Evolutionary conservation across 1,284 basidiomycete species (phyloP).

Genomic region (Ceratobasidium sp.): DNA sequence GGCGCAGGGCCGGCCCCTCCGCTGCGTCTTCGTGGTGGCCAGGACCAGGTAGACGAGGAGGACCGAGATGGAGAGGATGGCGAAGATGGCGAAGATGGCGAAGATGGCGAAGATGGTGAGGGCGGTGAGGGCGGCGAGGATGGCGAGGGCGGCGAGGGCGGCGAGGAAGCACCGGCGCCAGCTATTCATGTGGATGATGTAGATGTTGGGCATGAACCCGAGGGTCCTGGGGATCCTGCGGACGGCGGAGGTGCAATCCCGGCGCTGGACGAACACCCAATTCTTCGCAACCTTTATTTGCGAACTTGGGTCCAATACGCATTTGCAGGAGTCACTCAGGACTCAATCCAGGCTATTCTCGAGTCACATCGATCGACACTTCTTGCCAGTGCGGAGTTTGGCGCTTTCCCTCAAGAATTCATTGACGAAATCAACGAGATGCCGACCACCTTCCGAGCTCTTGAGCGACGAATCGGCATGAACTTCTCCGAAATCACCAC

Average conservation of each 20-base stretch:
- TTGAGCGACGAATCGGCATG: slow-evolving; percentile 10
- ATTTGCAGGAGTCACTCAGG: background rate
- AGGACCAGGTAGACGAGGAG: too few species aligned
- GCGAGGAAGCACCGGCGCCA: too few species aligned
- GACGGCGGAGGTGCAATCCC: background rate
- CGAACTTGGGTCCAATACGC: slow-evolving; percentile 3
- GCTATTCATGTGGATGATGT: background rate
- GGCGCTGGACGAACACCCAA: slow-evolving; percentile 1
- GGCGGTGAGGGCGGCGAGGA: background rate
- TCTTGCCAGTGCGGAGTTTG: background rate
- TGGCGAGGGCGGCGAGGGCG: background rate
- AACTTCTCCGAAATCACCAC: background rate
- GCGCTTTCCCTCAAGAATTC: background rate
- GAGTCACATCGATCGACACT: background rate
- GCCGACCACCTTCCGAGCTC: background rate
- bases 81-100: too few species aligned
- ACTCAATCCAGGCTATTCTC: background rate
- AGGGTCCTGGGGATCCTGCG: background rate
- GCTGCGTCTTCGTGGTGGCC: background rate
- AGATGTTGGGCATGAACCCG: background rate
- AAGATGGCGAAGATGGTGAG: background rate
- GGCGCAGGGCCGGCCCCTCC: background rate
- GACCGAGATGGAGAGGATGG: too few species aligned
- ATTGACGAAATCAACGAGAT: background rate
- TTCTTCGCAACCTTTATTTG: background rate